phyloP scores from a whole-genome alignment of 345 rosid species.

The Abelmoschus esculentus region DNA sequence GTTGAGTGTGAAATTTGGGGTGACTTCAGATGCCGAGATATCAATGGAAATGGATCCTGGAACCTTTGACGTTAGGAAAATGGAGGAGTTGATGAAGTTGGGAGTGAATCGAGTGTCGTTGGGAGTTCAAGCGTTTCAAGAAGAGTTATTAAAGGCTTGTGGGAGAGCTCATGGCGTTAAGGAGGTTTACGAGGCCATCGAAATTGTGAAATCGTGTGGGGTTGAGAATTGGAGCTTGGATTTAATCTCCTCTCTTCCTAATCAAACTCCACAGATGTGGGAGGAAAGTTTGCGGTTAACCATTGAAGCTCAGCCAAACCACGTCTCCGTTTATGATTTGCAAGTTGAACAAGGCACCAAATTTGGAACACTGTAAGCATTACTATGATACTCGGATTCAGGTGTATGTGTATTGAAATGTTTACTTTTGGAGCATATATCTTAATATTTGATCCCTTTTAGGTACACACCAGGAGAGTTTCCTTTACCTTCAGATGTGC shows the following conservation, averaged over 20 bases:
- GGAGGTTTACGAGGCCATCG: conserved; percentile 72
- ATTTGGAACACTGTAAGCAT: conserved; percentile 66
- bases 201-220: conserved; percentile 50
- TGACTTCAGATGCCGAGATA: conserved; percentile 57
- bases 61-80: conserved; percentile 56
- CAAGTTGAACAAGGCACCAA: conserved; percentile 96
- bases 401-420: neutral
- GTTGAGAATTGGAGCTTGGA: conserved; percentile 89
- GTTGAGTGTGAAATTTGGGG: conserved; percentile 52
- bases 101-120: conserved; percentile 95
- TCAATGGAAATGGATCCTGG: conserved; percentile 99
- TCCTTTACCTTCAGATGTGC: conserved; percentile 78
- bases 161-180: conserved; percentile 86
- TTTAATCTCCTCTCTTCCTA: conserved; percentile 89
- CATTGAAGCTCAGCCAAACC: conserved; percentile 50
- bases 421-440: too few species aligned
- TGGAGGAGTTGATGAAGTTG: conserved; percentile 46
- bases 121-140: conserved; percentile 94
- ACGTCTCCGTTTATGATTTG: conserved; percentile 89
- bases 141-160: conserved; percentile 70
- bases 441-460: conserved; percentile 14
- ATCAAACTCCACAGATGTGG: conserved; percentile 78
- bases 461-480: conserved; percentile 86
- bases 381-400: neutral
- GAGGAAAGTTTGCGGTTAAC: conserved; percentile 66